phyloP scores from a whole-genome alignment of 441 rosid species.

The Pelargonium australe region DNA sequence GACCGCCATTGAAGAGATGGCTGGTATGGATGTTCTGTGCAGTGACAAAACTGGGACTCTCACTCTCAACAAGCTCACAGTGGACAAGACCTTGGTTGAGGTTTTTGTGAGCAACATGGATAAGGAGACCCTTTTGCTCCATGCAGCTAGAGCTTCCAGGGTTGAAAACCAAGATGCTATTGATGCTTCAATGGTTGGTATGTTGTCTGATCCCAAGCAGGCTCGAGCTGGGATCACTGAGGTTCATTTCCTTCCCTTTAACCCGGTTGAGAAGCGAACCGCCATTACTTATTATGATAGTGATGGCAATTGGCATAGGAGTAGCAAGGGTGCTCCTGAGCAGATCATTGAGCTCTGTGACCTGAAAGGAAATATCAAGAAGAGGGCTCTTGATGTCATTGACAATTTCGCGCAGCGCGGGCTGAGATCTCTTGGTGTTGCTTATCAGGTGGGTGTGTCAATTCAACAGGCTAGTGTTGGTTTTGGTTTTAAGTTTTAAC shows the following conservation, averaged over 20 bases:
- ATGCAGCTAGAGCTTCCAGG: conserved; percentile 88
- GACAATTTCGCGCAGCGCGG: conserved; percentile 72
- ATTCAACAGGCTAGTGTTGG: neutral
- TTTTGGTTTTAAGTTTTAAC: neutral
- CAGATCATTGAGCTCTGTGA: conserved; percentile 81
- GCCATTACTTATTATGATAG: conserved; percentile 74
- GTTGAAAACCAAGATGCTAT: conserved; percentile 91
- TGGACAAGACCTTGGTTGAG: conserved; percentile 68
- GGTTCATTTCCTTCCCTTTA: conserved; percentile 87
- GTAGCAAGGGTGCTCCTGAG: conserved; percentile 94
- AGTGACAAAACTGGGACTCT: conserved; percentile 94
- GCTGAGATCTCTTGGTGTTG: conserved; percentile 73
- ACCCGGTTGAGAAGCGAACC: conserved; percentile 88
- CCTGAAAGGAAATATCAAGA: conserved; percentile 44
- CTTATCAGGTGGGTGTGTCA: conserved; percentile 46
- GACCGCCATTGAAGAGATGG: conserved; percentile 98
- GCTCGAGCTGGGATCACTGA: conserved; percentile 85
- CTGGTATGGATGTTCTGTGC: conserved; percentile 94
- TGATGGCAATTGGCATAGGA: conserved; percentile 66
- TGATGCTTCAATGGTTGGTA: conserved; percentile 81
- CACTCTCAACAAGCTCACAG: conserved; percentile 88
- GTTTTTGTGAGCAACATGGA: conserved; percentile 35
- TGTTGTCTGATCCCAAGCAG: conserved; percentile 77
- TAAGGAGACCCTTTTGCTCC: conserved; percentile 42
- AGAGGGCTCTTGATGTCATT: conserved; percentile 57